These are phyloP conservation scores for Datura wrightii DNA, from an alignment of 257 asterid species.

Conservation along the genomic window DNA sequence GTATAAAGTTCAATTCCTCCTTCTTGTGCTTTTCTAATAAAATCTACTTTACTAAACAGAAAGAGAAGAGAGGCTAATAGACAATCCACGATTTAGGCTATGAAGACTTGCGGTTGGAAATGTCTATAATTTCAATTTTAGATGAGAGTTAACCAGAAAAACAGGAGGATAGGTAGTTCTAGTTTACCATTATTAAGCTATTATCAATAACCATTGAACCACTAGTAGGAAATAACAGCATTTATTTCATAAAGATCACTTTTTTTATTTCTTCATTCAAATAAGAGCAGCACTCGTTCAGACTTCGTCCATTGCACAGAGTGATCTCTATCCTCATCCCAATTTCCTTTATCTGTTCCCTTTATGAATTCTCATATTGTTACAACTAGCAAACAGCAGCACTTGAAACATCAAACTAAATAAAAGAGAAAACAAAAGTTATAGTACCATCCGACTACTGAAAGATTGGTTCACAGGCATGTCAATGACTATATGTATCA, in stretches of 20 bases:
- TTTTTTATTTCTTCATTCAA: not conserved
- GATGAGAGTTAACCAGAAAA: slow-evolving; percentile 1
- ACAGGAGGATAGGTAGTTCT: not conserved
- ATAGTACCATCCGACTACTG: not conserved
- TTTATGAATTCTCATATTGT: not conserved
- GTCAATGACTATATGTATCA: not conserved
- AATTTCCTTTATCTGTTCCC: not conserved
- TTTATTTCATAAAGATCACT: not conserved
- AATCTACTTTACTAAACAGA: not conserved
- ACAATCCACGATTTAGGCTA: not conserved
- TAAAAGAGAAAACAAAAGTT: not conserved
- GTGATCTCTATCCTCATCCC: slow-evolving; percentile 16
- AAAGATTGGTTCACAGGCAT: not conserved
- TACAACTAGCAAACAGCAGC: not conserved
- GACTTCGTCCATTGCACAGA: not conserved
- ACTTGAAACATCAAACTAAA: slow-evolving; percentile 6
- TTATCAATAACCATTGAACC: not conserved
- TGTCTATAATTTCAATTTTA: slow-evolving; percentile 1
- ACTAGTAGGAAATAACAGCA: not conserved
- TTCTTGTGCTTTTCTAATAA: not conserved
- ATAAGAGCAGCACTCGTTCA: not conserved
- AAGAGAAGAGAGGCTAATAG: not conserved
- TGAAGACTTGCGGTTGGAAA: not conserved
- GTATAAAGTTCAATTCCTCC: not conserved
- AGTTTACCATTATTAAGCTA: slow-evolving; percentile 6